phyloP scores from a whole-genome alignment of 1,284 basidiomycete species.

The Exobasidium cylindrosporum region DNA sequence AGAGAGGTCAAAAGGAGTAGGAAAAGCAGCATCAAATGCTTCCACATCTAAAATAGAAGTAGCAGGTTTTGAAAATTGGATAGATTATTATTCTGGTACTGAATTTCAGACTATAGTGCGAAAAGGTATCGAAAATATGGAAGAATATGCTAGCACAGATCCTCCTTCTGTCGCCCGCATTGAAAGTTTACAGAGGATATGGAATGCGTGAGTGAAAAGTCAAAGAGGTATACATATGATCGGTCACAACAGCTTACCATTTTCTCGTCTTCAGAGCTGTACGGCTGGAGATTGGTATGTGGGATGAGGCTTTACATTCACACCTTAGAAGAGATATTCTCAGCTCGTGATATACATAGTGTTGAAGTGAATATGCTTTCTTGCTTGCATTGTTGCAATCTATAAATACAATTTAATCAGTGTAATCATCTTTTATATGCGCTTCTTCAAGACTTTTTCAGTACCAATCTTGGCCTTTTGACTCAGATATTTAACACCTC shows the following conservation, averaged over 20 bases:
- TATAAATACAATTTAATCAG: background rate
- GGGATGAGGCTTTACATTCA: slow-evolving; percentile 71
- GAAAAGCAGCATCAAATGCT: background rate
- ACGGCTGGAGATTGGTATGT: slow-evolving; percentile 78
- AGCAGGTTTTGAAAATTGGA: slow-evolving; percentile 62
- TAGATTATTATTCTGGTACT: slow-evolving; percentile 73
- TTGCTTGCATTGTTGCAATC: background rate
- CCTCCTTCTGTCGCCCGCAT: slow-evolving; percentile 67
- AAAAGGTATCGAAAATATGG: slow-evolving; percentile 61
- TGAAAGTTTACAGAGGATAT: slow-evolving; percentile 69
- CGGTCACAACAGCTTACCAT: no score
- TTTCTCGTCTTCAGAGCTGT: slow-evolving; percentile 55
- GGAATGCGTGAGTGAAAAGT: slow-evolving; percentile 60
- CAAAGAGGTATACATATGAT: slow-evolving; percentile 60
- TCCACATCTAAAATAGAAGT: background rate
- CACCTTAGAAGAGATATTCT: slow-evolving; percentile 9
- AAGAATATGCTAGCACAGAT: slow-evolving; percentile 58
- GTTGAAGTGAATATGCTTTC: no score
- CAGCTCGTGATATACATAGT: background rate
- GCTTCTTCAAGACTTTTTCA: background rate
- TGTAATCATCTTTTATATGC: background rate
- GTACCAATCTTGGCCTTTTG: slow-evolving; percentile 1
- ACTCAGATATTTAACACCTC: slow-evolving; percentile 20
- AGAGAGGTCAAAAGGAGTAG: background rate
- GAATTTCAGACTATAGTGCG: slow-evolving; percentile 71